Evolutionary conservation across 306 rosid genomes (phyloP).

Genomic region (Sindora glabra): DNA sequence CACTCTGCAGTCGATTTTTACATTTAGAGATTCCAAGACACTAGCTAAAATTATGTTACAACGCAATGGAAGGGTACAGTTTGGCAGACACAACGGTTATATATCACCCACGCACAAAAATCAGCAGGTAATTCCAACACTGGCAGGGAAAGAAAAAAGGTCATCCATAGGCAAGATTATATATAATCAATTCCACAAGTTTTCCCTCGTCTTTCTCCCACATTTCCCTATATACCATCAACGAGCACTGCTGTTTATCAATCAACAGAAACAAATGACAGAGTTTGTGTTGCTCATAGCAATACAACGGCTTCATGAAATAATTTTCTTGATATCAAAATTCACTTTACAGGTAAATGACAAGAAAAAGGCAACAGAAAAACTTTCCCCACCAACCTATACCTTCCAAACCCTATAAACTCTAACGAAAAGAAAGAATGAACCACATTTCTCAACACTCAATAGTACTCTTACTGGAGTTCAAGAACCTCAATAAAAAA

Average conservation of each 20-base stretch:
- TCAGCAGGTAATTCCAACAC: neutral
- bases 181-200: neutral
- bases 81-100: too few species aligned
- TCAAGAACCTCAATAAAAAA: constrained; percentile 34
- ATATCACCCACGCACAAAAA: too few species aligned
- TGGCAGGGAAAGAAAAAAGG: neutral
- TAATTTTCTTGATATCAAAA: constrained; percentile 79
- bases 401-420: constrained; percentile 66
- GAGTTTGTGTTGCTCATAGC: constrained; percentile 30
- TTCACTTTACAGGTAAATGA: constrained; percentile 89
- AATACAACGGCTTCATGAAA: constrained; percentile 54
- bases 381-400: constrained; percentile 67
- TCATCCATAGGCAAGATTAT: too few species aligned
- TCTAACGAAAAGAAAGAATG: constrained; percentile 54
- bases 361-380: constrained; percentile 26
- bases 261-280: constrained; percentile 32
- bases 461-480: constrained; percentile 40
- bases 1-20: too few species aligned
- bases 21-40: too few species aligned
- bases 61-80: too few species aligned
- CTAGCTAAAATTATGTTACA: too few species aligned
- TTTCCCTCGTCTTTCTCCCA: neutral
- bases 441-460: constrained; percentile 66
- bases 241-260: constrained; percentile 2
- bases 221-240: constrained; percentile 19